Percentiles rank a stretch among this genome's conserved stretches.
Conservation (phyloP, 73 alveolate genomes). For the Tetrahymena borealis region DNA sequence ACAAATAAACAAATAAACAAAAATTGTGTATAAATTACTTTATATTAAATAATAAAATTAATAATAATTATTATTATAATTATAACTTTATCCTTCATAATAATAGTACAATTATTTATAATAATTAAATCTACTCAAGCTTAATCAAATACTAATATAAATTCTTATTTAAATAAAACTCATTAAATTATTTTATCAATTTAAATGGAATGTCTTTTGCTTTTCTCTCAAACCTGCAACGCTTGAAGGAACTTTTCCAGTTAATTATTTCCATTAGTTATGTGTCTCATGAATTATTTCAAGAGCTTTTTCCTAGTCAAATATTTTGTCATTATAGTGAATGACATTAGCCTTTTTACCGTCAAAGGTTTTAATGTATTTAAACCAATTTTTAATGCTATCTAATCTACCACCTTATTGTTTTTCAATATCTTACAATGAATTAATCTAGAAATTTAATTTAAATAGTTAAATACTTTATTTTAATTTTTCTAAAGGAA, state of each 20-base stretch:
- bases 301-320: conserved; percentile 10
- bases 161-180: too few species aligned
- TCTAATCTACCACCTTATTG: conserved; percentile 38
- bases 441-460: background rate
- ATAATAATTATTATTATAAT: too few species aligned
- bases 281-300: conserved; percentile 40
- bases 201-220: background rate
- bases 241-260: background rate
- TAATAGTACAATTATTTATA: too few species aligned
- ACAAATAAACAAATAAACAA: too few species aligned
- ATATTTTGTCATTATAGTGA: conserved; percentile 52
- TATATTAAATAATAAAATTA: too few species aligned
- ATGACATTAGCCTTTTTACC: conserved; percentile 73
- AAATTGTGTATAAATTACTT: too few species aligned
- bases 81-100: too few species aligned
- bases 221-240: background rate
- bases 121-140: too few species aligned
- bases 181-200: background rate
- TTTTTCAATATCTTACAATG: conserved; percentile 33
- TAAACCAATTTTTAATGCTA: conserved; percentile 61
- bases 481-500: background rate
- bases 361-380: conserved; percentile 65
- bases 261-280: conserved; percentile 22
- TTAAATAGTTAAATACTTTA: background rate
- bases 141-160: too few species aligned